Conservation (phyloP, 1,284 basidiomycete species). For the Tetrapyrgos nigripes region DNA sequence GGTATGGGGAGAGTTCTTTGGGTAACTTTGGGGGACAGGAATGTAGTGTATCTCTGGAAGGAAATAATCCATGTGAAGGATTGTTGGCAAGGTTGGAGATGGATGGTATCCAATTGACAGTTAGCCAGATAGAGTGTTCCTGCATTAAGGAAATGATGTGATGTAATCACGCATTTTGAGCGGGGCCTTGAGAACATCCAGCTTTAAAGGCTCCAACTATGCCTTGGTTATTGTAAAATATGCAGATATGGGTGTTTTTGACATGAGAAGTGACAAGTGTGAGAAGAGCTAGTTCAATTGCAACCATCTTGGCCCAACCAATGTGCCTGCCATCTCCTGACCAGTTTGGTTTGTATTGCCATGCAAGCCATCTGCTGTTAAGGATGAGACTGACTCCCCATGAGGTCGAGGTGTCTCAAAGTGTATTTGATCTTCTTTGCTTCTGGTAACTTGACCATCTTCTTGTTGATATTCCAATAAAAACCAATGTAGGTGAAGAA, state of each 20-base stretch:
- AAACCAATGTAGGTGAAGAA: conserved; percentile 44
- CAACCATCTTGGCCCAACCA: conserved; percentile 43
- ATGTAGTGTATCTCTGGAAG: neutral
- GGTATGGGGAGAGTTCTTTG: too few relatives aligned
- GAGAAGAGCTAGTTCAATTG: conserved; percentile 30
- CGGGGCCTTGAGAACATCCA: conserved; percentile 30
- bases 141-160: conserved; percentile 32
- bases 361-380: too few relatives aligned
- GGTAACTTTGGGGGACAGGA: conserved; percentile 5
- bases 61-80: conserved; percentile 30
- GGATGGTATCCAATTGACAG: conserved; percentile 30
- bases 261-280: conserved; percentile 11
- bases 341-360: too few relatives aligned
- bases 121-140: conserved; percentile 26
- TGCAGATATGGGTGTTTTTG: conserved; percentile 19
- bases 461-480: conserved; percentile 35
- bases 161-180: conserved; percentile 20
- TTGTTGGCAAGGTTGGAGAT: conserved; percentile 33
- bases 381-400: too few relatives aligned
- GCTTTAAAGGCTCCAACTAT: conserved; percentile 35
- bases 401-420: too few relatives aligned
- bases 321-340: conserved; percentile 31
- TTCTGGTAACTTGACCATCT: conserved; percentile 37
- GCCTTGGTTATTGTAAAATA: conserved; percentile 39
- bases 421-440: too few relatives aligned